Conservation (phyloP, 2,329 filamentous ascomycete species). For the Fusarium armeniacum region DNA sequence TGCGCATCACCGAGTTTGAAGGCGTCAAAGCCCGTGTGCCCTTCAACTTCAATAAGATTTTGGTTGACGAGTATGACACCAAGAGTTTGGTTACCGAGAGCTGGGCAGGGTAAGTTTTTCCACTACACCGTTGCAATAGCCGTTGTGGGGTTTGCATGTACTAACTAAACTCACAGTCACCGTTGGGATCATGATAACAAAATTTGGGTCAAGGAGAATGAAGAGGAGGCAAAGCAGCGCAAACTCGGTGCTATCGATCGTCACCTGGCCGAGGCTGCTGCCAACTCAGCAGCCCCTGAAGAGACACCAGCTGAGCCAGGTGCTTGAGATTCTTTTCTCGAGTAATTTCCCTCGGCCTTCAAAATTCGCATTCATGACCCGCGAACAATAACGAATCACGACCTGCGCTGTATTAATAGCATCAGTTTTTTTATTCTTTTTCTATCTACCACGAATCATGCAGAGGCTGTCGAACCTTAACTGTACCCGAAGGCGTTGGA, state of each 20-base stretch:
- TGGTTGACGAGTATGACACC: conserved; percentile 75
- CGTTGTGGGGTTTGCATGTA: conserved; percentile 1
- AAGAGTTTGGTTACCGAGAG: conserved; percentile 72
- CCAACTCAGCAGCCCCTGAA: conserved; percentile 20
- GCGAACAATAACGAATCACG: conserved; percentile 28
- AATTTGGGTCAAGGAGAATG: conserved; percentile 68
- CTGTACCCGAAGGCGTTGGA: conserved; percentile 35
- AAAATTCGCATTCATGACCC: conserved; percentile 7
- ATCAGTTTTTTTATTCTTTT: conserved; percentile 3
- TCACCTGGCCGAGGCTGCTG: conserved; percentile 48
- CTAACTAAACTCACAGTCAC: conserved; percentile 62
- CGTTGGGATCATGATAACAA: conserved; percentile 70
- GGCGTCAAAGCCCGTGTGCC: conserved; percentile 79
- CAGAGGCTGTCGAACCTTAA: background rate
- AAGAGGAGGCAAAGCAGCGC: conserved; percentile 47
- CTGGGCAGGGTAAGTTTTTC: conserved; percentile 69
- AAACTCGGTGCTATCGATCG: conserved; percentile 47
- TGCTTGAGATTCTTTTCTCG: background rate
- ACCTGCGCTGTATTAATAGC: conserved; percentile 14
- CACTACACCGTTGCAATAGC: background rate
- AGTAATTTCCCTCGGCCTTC: background rate
- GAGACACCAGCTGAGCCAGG: conserved; percentile 3
- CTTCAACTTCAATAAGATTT: conserved; percentile 74
- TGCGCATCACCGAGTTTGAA: conserved; percentile 81
- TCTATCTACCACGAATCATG: conserved; percentile 2